These are phyloP conservation scores for Tricholoma terreum DNA, from an alignment of 768 basidiomycete species.

Conservation along the genomic window DNA sequence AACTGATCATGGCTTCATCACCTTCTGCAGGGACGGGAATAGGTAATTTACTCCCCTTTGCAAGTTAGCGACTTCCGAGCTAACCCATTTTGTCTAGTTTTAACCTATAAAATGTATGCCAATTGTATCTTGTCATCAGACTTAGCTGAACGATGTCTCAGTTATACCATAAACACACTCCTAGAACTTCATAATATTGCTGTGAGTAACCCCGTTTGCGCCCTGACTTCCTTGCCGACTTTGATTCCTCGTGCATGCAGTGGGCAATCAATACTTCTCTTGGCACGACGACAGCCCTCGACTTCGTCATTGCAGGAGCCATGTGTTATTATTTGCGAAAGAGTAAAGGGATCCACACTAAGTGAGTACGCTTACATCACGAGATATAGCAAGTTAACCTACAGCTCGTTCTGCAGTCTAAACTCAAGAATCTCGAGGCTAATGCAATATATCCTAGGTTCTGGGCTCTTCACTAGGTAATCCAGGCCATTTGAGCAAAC, in stretches of 20 bases:
- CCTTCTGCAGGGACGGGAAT: slow-evolving; percentile 28
- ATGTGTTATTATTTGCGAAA: slow-evolving; percentile 34
- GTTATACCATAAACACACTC: slow-evolving; percentile 32
- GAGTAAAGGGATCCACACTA: slow-evolving; percentile 25
- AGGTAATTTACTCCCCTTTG: slow-evolving; percentile 17
- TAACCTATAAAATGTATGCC: slow-evolving; percentile 36
- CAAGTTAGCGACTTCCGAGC: not conserved
- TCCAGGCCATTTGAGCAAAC: not conserved
- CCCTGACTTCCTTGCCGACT: not conserved
- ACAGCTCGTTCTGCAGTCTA: slow-evolving; percentile 11
- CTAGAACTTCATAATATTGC: slow-evolving; percentile 27
- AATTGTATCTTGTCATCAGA: not conserved
- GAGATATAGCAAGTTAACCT: not conserved
- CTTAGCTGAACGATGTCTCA: slow-evolving; percentile 9
- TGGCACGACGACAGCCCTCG: slow-evolving; percentile 40
- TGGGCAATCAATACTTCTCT: slow-evolving; percentile 43
- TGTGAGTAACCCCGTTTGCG: slow-evolving; percentile 20
- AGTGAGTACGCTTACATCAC: slow-evolving; percentile 5
- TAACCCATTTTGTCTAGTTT: slow-evolving; percentile 16
- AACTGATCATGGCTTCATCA: not conserved
- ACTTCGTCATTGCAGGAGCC: slow-evolving; percentile 37
- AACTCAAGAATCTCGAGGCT: slow-evolving; percentile 31
- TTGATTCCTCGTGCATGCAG: slow-evolving; percentile 17
- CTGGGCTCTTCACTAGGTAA: slow-evolving; percentile 25
- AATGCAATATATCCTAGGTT: slow-evolving; percentile 28